Evolutionary conservation across 2,329 filamentous ascomycete genomes (phyloP).

Genomic region (Xylariaceae sp.): DNA sequence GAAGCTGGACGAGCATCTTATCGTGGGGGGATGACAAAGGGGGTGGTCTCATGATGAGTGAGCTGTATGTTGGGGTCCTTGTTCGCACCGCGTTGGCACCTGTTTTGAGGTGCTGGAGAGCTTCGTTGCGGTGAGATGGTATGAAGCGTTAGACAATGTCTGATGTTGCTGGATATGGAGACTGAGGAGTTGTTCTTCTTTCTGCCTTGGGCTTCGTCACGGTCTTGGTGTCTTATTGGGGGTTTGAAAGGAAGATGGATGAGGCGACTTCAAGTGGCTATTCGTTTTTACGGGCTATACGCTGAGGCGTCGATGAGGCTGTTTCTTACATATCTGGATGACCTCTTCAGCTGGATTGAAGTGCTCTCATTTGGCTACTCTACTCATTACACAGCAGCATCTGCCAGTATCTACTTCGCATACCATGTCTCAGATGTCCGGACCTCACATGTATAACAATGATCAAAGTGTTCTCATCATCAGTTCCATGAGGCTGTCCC

Average conservation of each 20-base stretch:
- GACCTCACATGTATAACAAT: neutral
- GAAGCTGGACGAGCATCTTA: slow-evolving; percentile 22
- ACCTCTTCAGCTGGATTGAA: neutral
- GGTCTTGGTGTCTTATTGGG: neutral
- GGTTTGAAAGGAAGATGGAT: neutral
- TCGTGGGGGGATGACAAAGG: slow-evolving; percentile 22
- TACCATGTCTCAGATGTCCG: neutral
- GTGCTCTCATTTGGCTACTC: neutral
- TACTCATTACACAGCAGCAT: neutral
- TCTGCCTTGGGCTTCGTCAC: neutral
- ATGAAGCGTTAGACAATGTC: slow-evolving; percentile 12
- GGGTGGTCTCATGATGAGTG: slow-evolving; percentile 6
- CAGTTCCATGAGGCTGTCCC: neutral
- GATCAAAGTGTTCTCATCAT: neutral
- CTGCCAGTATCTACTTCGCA: neutral
- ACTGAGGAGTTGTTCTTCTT: neutral
- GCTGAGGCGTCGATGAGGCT: no score
- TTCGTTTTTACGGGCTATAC: neutral
- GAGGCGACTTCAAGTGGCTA: neutral
- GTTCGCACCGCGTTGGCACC: slow-evolving; percentile 5
- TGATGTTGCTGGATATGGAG: neutral
- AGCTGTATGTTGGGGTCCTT: slow-evolving; percentile 5
- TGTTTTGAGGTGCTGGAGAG: neutral
- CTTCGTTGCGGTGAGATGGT: neutral
- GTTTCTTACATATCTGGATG: neutral